phyloP scores from a whole-genome alignment of 441 rosid species.

The Adansonia madagascariensis region DNA sequence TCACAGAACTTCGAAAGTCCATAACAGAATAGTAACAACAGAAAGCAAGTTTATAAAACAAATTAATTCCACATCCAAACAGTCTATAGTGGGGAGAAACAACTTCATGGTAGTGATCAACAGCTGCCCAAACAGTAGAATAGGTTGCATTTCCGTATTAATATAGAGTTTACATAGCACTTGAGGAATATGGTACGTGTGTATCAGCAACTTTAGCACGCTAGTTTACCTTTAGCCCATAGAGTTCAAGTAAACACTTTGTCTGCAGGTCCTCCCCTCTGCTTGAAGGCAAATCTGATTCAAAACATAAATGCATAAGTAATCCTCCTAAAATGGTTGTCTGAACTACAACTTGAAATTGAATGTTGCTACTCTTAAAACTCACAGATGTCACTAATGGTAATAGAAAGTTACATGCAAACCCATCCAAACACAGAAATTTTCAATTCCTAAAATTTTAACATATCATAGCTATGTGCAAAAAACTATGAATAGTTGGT shows the following conservation, averaged over 20 bases:
- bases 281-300: slow-evolving; percentile 82
- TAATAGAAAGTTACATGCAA: neutral
- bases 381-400: slow-evolving; percentile 4
- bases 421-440: neutral
- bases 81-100: neutral
- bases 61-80: neutral
- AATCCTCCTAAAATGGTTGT: slow-evolving; percentile 12
- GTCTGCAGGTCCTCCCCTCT: slow-evolving; percentile 94
- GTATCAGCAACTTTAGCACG: slow-evolving; percentile 17
- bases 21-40: neutral
- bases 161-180: neutral
- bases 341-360: slow-evolving; percentile 15
- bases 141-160: neutral
- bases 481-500: slow-evolving; percentile 6
- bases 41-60: slow-evolving; percentile 16
- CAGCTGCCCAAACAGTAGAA: slow-evolving; percentile 1
- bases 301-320: slow-evolving; percentile 36
- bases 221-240: slow-evolving; percentile 81
- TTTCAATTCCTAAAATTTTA: neutral
- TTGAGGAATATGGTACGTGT: neutral
- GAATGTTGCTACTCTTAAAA: slow-evolving; percentile 7
- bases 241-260: slow-evolving; percentile 91
- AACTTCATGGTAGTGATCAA: neutral
- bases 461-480: neutral
- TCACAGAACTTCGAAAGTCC: neutral